phyloP scores from a whole-genome alignment of 306 rosid species.

The Quercus glauca region DNA sequence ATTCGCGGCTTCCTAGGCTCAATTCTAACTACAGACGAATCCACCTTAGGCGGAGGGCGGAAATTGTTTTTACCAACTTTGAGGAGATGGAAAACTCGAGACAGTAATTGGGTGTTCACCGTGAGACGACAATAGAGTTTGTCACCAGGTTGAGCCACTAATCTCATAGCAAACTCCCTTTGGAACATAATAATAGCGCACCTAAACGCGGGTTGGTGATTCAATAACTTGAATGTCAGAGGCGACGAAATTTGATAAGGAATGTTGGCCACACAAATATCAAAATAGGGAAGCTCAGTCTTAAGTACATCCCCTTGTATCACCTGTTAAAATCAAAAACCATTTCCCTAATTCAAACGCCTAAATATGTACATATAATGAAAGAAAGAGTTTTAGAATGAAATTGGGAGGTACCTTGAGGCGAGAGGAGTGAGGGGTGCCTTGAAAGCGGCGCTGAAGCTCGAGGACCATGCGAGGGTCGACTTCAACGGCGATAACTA shows the following conservation, averaged over 20 bases:
- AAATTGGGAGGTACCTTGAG: conserved; percentile 41
- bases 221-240: conserved; percentile 86
- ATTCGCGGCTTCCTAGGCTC: conserved; percentile 81
- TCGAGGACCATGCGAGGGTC: conserved; percentile 97
- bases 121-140: conserved; percentile 92
- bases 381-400: no score
- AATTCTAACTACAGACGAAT: conserved; percentile 82
- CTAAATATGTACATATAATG: no score
- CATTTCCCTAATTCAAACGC: neutral
- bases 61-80: conserved; percentile 93
- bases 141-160: conserved; percentile 93
- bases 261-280: conserved; percentile 89
- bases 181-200: conserved; percentile 96
- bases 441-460: conserved; percentile 72
- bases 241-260: conserved; percentile 97
- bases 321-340: conserved; percentile 38
- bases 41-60: conserved; percentile 91
- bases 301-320: conserved; percentile 83
- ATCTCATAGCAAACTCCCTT: conserved; percentile 90
- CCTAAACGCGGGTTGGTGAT: conserved; percentile 76
- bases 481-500: conserved; percentile 75
- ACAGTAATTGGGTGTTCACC: conserved; percentile 74
- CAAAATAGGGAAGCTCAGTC: conserved; percentile 91
- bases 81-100: conserved; percentile 84
- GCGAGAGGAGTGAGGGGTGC: conserved; percentile 60